Percentiles rank a stretch among this genome's conserved stretches.
phyloP scores from a whole-genome alignment of 345 rosid genomes.

The Rhizophora mangle region DNA sequence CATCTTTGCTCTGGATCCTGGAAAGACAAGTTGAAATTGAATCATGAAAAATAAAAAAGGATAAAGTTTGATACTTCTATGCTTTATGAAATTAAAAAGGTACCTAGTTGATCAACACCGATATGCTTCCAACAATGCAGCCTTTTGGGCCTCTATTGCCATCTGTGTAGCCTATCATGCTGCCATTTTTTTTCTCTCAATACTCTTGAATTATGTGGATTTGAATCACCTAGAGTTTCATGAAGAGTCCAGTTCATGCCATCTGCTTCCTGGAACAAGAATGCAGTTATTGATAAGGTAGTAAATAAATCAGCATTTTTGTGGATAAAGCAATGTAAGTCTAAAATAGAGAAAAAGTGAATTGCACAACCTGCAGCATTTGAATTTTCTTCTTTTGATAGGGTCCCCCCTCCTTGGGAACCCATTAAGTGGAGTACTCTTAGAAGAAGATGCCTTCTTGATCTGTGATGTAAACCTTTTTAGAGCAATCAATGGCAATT shows the following conservation, averaged over 20 bases:
- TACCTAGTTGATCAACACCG: constrained; percentile 95
- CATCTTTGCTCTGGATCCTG: constrained; percentile 76
- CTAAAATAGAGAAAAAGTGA: not conserved
- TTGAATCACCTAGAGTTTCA: constrained; percentile 83
- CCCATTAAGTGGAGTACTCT: too few relatives aligned
- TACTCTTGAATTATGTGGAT: constrained; percentile 85
- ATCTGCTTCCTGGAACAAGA: constrained; percentile 61
- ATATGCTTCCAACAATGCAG: constrained; percentile 88
- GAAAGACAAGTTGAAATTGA: constrained; percentile 6
- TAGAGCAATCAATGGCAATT: too few relatives aligned
- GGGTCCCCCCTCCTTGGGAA: too few relatives aligned
- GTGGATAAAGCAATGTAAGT: not conserved
- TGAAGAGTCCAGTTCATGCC: constrained; percentile 89
- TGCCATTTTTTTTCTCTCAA: constrained; percentile 87
- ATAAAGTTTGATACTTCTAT: not conserved
- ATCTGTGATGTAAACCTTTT: too few relatives aligned
- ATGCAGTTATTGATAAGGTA: not conserved
- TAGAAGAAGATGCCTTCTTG: too few relatives aligned
- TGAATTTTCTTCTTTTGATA: too few relatives aligned
- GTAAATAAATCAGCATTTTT: not conserved
- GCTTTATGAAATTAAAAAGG: not conserved
- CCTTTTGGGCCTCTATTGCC: constrained; percentile 88
- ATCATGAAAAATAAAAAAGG: not conserved
- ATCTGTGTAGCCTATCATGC: constrained; percentile 76
- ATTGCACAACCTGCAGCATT: too few relatives aligned